Conservation (phyloP, 805 yeast genomes). For the Yarrowia deformans region DNA sequence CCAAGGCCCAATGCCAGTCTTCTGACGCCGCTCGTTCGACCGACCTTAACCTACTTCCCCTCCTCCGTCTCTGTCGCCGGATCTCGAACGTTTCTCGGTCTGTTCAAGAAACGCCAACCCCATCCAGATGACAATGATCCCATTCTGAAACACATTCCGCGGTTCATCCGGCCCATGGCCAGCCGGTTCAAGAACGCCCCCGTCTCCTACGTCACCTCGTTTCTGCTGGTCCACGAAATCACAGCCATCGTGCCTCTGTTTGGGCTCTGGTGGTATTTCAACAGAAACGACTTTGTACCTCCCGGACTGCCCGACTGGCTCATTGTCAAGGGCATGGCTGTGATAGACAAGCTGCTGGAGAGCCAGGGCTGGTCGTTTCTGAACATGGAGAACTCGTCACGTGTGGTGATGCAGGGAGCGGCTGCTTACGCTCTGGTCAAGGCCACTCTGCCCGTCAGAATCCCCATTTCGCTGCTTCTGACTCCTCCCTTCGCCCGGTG, state of each 20-base stretch:
- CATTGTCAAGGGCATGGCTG: constrained; percentile 51
- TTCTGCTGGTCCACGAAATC: constrained; percentile 73
- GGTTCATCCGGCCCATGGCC: constrained; percentile 59
- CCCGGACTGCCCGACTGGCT: constrained; percentile 66
- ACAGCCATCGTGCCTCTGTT: constrained; percentile 76
- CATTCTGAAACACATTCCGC: constrained; percentile 57
- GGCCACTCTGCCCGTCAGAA: constrained; percentile 60
- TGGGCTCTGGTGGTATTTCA: constrained; percentile 71
- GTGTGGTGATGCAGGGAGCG: constrained; percentile 72
- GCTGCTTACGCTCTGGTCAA: constrained; percentile 76
- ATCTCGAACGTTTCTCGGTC: neutral
- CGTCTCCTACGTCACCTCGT: constrained; percentile 65
- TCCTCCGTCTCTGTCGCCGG: neutral
- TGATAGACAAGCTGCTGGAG: constrained; percentile 47
- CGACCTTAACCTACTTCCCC: neutral
- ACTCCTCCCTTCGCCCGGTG: constrained; percentile 67
- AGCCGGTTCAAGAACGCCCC: constrained; percentile 62
- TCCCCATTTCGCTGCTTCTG: constrained; percentile 57
- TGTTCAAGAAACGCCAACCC: constrained; percentile 15
- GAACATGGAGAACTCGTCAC: constrained; percentile 60
- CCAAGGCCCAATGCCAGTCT: neutral
- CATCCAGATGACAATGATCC: constrained; percentile 42
- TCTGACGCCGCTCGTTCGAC: neutral
- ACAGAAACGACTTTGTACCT: constrained; percentile 62
- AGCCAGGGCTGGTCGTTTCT: constrained; percentile 42